Evolutionary conservation across 2,329 filamentous ascomycete genomes (phyloP), one percentile per base, ranked within the genome.

Genomic region (Stagonosporopsis vannaccii): DNA sequence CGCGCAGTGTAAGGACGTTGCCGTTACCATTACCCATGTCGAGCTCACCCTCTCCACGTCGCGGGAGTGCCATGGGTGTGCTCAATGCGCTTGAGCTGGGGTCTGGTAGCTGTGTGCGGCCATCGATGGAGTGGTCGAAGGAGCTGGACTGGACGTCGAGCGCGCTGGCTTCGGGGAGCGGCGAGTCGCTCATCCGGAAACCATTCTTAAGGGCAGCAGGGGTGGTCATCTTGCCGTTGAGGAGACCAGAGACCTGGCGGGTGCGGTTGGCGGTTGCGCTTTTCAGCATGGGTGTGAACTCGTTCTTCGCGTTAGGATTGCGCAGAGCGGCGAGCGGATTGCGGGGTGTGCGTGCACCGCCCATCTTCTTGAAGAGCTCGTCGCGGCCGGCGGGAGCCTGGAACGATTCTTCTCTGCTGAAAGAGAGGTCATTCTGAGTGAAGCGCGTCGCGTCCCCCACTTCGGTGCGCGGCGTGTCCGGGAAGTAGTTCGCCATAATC

Each of bases 261-360:
- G 65, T 76, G 81, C 88, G 80, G 81, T 90, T 84, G 81, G 92
- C 80, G 82, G 93, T 82, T 81, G 92, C 82, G 66, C 86, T 88
- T 77, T 96, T 97, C 73, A 99, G 86, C 65, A 99, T 81, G 0
- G 96, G 95, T 0, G 95, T 99, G 75, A 99, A 99, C 70, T 99
- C 96, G 66, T 87, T 88, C 61, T 81, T 83, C 15, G 79, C 81
- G 28, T 71, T 73, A 2, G 70, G 66, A 56, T 81, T 95, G 68
- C 86, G 86, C 65, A 67, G 61, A 8, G 65, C 47, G 59, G 85
- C 84, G 37, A 97, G 83, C 19, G 89, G 87, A 17, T 87, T 85
- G 61, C 90, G 87, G 28, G 94, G 94, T 48, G 94, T 97, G 78
- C 67, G 65, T 19, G 68, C 65, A 39, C 90, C 90, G 65, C 87